These are phyloP conservation scores for Blastocystis sp. DNA, from an alignment of 352 stramenopile genomes.

Conservation along the genomic window DNA sequence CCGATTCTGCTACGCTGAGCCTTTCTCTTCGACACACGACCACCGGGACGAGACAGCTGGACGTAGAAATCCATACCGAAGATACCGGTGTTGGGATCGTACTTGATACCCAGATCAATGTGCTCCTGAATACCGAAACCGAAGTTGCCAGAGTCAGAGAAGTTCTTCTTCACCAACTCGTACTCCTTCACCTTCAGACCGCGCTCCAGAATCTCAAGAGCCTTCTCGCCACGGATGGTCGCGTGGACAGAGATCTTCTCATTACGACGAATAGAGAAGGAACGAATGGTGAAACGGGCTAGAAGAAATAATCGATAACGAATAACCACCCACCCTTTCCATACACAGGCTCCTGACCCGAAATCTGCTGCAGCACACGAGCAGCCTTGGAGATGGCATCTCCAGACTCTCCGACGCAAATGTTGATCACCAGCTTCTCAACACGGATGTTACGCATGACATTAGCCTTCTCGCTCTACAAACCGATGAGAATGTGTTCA, in stretches of 20 bases:
- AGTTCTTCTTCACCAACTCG: slow-evolving; percentile 94
- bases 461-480: slow-evolving; percentile 68
- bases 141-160: slow-evolving; percentile 81
- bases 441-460: slow-evolving; percentile 94
- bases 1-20: slow-evolving; percentile 80
- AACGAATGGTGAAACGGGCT: slow-evolving; percentile 91
- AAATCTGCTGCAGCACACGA: slow-evolving; percentile 97
- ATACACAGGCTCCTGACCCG: slow-evolving; percentile 95
- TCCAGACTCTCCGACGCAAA: slow-evolving; percentile 93
- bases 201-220: slow-evolving; percentile 93
- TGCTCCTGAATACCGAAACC: slow-evolving; percentile 99
- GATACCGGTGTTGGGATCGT: slow-evolving; percentile 98
- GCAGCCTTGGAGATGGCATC: slow-evolving; percentile 84
- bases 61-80: slow-evolving; percentile 99
- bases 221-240: slow-evolving; percentile 92
- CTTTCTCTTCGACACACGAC: slow-evolving; percentile 87
- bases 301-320: slow-evolving; percentile 60
- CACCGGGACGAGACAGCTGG: slow-evolving; percentile 85
- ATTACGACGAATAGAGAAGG: slow-evolving; percentile 98
- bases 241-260: slow-evolving; percentile 99
- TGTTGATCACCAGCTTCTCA: slow-evolving; percentile 99
- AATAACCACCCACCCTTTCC: slow-evolving; percentile 72
- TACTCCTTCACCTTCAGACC: slow-evolving; percentile 99
- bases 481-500: neutral
- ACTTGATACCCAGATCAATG: slow-evolving; percentile 99